Evolutionary conservation across 805 yeast genomes (phyloP).

Genomic region (Candida nitratophila): DNA sequence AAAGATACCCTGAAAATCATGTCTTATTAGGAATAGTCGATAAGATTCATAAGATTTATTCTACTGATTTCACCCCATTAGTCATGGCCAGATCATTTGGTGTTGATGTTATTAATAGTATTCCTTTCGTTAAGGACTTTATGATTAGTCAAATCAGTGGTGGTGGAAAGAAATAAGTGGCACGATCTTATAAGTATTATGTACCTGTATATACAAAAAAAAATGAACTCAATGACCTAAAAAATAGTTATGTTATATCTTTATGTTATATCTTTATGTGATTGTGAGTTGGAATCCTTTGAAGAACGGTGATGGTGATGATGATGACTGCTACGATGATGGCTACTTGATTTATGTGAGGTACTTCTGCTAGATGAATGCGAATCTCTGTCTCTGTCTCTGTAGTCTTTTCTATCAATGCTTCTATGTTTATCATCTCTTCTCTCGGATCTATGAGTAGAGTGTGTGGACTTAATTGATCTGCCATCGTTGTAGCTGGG

Average conservation of each 20-base stretch:
- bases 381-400: background rate
- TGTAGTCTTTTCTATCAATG: background rate
- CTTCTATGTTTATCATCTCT: background rate
- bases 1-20: conserved; percentile 77
- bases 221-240: background rate
- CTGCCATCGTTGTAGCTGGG: no score
- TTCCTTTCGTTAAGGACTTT: conserved; percentile 60
- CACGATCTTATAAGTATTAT: no score
- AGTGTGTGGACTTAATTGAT: no score
- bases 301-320: no score
- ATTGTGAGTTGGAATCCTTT: no score
- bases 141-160: conserved; percentile 47
- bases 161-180: conserved; percentile 9
- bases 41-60: conserved; percentile 81
- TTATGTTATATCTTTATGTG: no score
- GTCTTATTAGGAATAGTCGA: conserved; percentile 82
- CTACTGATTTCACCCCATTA: conserved; percentile 64
- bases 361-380: background rate
- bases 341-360: background rate
- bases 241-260: no score
- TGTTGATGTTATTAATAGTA: conserved; percentile 54
- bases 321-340: background rate
- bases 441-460: background rate
- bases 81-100: conserved; percentile 76
- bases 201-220: background rate